Evolutionary conservation across 352 stramenopile genomes (phyloP).

Genomic region (Pythium phragmitis): DNA sequence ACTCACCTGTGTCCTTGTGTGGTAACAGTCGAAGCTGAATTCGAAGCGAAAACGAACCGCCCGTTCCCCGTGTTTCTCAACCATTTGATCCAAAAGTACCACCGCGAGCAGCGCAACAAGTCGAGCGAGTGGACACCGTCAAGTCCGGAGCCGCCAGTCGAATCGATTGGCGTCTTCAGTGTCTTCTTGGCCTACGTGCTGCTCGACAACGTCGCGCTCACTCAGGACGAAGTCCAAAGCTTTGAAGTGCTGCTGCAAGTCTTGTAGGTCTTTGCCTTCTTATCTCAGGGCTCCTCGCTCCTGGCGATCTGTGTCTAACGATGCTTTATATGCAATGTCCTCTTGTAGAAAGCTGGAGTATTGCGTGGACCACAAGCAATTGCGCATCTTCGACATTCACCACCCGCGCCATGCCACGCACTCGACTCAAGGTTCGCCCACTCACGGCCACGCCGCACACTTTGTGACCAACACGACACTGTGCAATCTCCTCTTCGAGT

Average conservation of each 20-base stretch:
- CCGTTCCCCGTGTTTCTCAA: constrained; percentile 76
- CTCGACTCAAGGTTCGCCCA: background rate
- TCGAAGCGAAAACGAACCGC: constrained; percentile 77
- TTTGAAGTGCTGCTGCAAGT: constrained; percentile 82
- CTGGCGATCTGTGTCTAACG: background rate
- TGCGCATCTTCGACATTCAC: constrained; percentile 24
- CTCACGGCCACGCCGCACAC: background rate
- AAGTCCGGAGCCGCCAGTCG: constrained; percentile 63
- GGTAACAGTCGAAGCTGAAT: constrained; percentile 76
- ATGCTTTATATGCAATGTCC: background rate
- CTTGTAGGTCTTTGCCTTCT: constrained; percentile 49
- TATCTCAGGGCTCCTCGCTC: too few species aligned
- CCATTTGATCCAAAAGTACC: constrained; percentile 85
- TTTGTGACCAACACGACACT: constrained; percentile 23
- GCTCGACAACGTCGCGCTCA: constrained; percentile 54
- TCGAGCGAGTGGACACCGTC: constrained; percentile 49
- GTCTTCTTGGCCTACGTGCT: constrained; percentile 73
- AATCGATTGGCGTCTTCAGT: constrained; percentile 79
- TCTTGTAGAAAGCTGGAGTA: constrained; percentile 26
- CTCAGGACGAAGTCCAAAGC: constrained; percentile 55
- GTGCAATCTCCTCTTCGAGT: constrained; percentile 38
- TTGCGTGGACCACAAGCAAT: constrained; percentile 16
- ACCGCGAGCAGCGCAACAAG: constrained; percentile 61
- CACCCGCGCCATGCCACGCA: constrained; percentile 11
- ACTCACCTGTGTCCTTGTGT: background rate